These are phyloP conservation scores for Cynanchum wilfordii DNA, from an alignment of 257 asterid species.

Conservation along the genomic window DNA sequence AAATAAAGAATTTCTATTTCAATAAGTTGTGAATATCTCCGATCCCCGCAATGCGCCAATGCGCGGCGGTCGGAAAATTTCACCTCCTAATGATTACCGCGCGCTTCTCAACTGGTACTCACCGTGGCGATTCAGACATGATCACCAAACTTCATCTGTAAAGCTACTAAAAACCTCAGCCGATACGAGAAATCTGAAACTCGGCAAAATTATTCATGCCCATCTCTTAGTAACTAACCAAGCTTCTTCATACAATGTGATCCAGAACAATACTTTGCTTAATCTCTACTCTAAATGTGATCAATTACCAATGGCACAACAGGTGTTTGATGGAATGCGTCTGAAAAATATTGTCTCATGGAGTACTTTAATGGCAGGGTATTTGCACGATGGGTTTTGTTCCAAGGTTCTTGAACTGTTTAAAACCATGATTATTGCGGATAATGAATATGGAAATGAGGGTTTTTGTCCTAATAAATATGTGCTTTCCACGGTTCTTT, in stretches of 20 bases:
- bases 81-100: background rate
- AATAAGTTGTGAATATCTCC: no score
- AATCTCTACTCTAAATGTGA: conserved; percentile 58
- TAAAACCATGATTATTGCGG: conserved; percentile 43
- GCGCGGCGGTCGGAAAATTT: background rate
- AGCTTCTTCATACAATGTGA: conserved; percentile 38
- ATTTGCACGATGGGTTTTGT: conserved; percentile 44
- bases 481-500: conserved; percentile 59
- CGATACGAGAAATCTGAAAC: conserved; percentile 35
- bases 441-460: conserved; percentile 1
- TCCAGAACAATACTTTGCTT: conserved; percentile 55
- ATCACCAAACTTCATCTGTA: conserved; percentile 8
- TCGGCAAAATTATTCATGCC: conserved; percentile 68
- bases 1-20: no score
- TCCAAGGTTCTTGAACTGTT: conserved; percentile 43
- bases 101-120: conserved; percentile 7
- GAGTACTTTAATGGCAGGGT: conserved; percentile 70
- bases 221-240: conserved; percentile 47
- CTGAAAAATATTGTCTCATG: conserved; percentile 65
- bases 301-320: conserved; percentile 48
- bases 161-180: conserved; percentile 59
- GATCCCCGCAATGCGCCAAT: background rate
- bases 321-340: conserved; percentile 63
- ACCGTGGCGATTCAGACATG: conserved; percentile 15
- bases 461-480: conserved; percentile 49